phyloP scores from a whole-genome alignment of 2,329 filamentous ascomycete genomes.

The Hysterium pulicare region DNA sequence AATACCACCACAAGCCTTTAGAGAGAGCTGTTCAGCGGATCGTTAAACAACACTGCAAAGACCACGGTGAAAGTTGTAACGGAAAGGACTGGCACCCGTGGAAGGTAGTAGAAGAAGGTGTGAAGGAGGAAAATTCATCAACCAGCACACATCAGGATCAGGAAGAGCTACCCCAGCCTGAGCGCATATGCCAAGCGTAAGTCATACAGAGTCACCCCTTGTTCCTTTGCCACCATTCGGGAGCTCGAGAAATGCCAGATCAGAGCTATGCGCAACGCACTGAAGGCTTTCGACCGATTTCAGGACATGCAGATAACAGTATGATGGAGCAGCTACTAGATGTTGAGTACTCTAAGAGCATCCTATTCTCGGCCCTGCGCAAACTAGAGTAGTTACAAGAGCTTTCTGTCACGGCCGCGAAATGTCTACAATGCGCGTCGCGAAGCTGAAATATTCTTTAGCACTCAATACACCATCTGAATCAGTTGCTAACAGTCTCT shows the following conservation, averaged over 20 bases:
- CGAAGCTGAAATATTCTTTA: too few relatives aligned
- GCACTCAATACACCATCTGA: too few relatives aligned
- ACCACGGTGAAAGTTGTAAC: conserved; percentile 39
- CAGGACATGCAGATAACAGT: too few relatives aligned
- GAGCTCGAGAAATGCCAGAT: too few relatives aligned
- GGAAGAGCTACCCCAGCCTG: conserved; percentile 12
- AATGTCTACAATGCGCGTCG: too few relatives aligned
- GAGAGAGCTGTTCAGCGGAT: conserved; percentile 47
- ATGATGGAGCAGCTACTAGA: too few relatives aligned
- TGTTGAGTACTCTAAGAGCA: too few relatives aligned
- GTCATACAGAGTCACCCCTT: conserved; percentile 14
- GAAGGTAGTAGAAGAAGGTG: conserved; percentile 21
- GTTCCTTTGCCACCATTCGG: neutral
- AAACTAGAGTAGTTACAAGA: too few relatives aligned
- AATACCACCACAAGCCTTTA: conserved; percentile 48
- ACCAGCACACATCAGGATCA: conserved; percentile 3
- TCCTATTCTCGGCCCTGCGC: too few relatives aligned
- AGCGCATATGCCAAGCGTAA: conserved; percentile 38
- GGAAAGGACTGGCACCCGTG: conserved; percentile 47
- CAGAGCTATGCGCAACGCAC: too few relatives aligned
- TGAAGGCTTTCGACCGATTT: neutral
- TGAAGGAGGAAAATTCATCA: conserved; percentile 9
- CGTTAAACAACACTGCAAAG: conserved; percentile 43
- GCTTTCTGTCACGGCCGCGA: too few relatives aligned
- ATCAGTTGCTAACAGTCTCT: too few relatives aligned